Evolutionary conservation across 1,284 basidiomycete species (phyloP), one percentile per base, ranked within the genome.

Genomic region (Microbotryum intermedium): DNA sequence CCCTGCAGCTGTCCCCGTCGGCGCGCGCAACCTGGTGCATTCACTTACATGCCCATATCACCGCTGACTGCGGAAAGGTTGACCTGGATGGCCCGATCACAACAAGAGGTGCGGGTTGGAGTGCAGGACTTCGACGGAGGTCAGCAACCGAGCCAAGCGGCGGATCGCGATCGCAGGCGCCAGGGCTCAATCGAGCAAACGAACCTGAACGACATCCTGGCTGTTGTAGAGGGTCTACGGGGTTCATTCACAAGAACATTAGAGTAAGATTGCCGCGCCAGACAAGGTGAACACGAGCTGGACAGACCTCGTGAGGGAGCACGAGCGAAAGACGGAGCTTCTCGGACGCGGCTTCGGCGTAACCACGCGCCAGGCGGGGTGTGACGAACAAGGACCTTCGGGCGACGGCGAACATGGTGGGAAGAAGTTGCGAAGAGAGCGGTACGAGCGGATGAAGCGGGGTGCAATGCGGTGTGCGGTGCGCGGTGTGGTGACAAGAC

Each of bases 1-100:
- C 34, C 3, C 13, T 16, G 9, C 13, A 3, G 34, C 13, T 39
- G 34, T 16, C 34, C 34, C 34, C 4, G 18, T 39, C 34, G 34
- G 34, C 16, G 34, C 11, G 34, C 11, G 5, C 5, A 11, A 39
- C 34, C 34, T 39, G 13, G 34, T 11, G 1, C 34, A 39, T 9
- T 25, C 42, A 64, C 66, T 60, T 44, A 65, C 66, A 97, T 88
- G 82, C 93, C 92, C 91, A 97, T 95, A 77, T 95, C 92, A 76
- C 92, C 93, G n/a, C 89, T 86, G 60, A 85, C 87, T 53, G 91
- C 93, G 50, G 91, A 79, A 70, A 95, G 80, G 79, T 94, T 95
- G 70, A 97, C 92, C 78, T 95, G 92, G 42, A n/a, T n/a, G n/a
- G n/a, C n/a, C n/a, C n/a, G n/a, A n/a, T n/a, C n/a, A n/a, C n/a